phyloP scores from a whole-genome alignment of 2,329 filamentous ascomycete species.

The Periconia sp. region DNA sequence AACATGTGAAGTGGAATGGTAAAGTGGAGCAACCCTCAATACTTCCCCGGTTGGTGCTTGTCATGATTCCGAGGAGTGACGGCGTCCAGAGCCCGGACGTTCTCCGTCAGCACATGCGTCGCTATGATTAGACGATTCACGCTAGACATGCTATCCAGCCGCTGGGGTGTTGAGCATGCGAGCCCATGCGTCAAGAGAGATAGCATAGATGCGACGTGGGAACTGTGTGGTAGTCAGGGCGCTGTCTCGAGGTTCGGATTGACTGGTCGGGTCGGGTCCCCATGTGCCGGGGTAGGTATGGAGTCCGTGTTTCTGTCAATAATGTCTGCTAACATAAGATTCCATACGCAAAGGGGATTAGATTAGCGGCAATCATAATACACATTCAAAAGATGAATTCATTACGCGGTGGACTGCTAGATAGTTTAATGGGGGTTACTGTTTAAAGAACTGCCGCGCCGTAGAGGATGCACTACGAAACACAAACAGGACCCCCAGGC shows the following conservation, averaged over 20 bases:
- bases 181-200: constrained; percentile 40
- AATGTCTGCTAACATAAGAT: constrained; percentile 32
- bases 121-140: constrained; percentile 43
- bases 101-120: constrained; percentile 40
- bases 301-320: constrained; percentile 38
- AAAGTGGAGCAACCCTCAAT: constrained; percentile 39
- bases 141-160: constrained; percentile 34
- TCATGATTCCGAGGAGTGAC: constrained; percentile 38
- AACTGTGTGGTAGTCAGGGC: constrained; percentile 25
- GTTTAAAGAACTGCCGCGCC: constrained; percentile 1
- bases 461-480: constrained; percentile 6
- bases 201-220: constrained; percentile 44
- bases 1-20: constrained; percentile 44
- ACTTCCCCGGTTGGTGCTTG: constrained; percentile 35
- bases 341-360: constrained; percentile 24
- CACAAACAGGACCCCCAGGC: constrained; percentile 4
- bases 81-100: constrained; percentile 37
- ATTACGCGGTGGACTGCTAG: constrained; percentile 16
- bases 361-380: constrained; percentile 13
- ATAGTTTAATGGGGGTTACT: constrained; percentile 8
- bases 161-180: constrained; percentile 25
- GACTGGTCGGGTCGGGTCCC: constrained; percentile 40
- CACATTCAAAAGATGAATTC: constrained; percentile 21
- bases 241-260: constrained; percentile 42
- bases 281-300: constrained; percentile 38